A percentile compares a stretch with the other conserved stretches of the same genome.
Conservation (phyloP, 2,329 filamentous ascomycete species). For the Cladorrhinum sp. region DNA sequence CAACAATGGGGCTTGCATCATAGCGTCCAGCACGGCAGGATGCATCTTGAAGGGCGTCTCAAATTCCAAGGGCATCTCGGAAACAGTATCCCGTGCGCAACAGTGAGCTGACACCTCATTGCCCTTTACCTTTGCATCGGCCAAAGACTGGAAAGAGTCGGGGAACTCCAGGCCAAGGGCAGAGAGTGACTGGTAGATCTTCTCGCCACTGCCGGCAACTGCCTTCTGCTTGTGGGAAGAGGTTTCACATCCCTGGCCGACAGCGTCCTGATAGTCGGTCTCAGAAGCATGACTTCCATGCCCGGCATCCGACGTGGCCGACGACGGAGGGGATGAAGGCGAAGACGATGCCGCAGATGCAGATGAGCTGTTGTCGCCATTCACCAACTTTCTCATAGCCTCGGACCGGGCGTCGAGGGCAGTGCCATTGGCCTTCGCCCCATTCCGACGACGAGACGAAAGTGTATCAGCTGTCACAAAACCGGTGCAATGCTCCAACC, state of each 20-base stretch:
- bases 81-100: conserved; percentile 41
- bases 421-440: not conserved
- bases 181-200: conserved; percentile 18
- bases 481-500: conserved; percentile 32
- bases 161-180: conserved; percentile 19
- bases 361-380: conserved; percentile 11
- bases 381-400: not conserved
- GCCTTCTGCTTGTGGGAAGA: conserved; percentile 4
- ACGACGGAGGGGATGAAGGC: conserved; percentile 15
- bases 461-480: conserved; percentile 17
- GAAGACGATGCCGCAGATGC: conserved; percentile 13
- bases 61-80: conserved; percentile 43
- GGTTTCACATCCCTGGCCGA: conserved; percentile 11
- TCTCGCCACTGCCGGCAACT: conserved; percentile 2
- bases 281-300: conserved; percentile 7
- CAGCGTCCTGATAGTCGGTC: conserved; percentile 9
- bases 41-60: conserved; percentile 45
- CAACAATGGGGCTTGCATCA: conserved; percentile 41
- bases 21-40: conserved; percentile 45
- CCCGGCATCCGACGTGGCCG: conserved; percentile 17
- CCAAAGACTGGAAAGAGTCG: conserved; percentile 22
- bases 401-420: conserved; percentile 8
- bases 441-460: not conserved
- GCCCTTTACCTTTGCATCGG: conserved; percentile 21
- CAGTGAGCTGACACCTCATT: conserved; percentile 35